These are phyloP conservation scores for Trifolium subterraneum DNA, from an alignment of 306 rosid genomes.

Conservation along the genomic window DNA sequence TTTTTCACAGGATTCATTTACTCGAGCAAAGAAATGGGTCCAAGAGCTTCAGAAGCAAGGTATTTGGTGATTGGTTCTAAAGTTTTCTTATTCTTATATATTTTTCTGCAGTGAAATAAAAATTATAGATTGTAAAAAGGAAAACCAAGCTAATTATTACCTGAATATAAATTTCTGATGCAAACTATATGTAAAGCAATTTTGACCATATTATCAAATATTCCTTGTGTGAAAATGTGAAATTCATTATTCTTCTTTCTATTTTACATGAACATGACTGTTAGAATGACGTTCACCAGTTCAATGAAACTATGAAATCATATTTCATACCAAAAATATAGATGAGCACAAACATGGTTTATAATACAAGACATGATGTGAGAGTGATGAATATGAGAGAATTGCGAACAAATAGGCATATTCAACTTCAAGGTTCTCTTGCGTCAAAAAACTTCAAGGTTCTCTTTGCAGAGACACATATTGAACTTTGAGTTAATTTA, in stretches of 20 bases:
- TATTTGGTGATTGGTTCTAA: constrained; percentile 41
- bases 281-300: background rate
- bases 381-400: constrained; percentile 27
- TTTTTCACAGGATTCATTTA: constrained; percentile 53
- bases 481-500: constrained; percentile 32
- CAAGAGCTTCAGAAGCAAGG: constrained; percentile 78
- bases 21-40: constrained; percentile 72
- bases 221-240: constrained; percentile 9
- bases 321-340: background rate
- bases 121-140: background rate
- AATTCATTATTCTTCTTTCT: background rate
- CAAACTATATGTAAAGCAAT: constrained; percentile 10
- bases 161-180: constrained; percentile 10
- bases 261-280: constrained; percentile 1
- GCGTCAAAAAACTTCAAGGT: constrained; percentile 29
- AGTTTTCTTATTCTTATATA: constrained; percentile 12
- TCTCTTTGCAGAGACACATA: background rate
- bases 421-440: too few species aligned
- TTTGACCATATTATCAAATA: constrained; percentile 16
- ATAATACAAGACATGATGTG: constrained; percentile 22
- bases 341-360: constrained; percentile 16
- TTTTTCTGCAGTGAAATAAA: constrained; percentile 28
- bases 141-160: constrained; percentile 22
- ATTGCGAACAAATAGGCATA: constrained; percentile 3
- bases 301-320: constrained; percentile 26